Evolutionary conservation across 1,284 basidiomycete genomes (phyloP).

Genomic region (Afroboletus lepidellus): DNA sequence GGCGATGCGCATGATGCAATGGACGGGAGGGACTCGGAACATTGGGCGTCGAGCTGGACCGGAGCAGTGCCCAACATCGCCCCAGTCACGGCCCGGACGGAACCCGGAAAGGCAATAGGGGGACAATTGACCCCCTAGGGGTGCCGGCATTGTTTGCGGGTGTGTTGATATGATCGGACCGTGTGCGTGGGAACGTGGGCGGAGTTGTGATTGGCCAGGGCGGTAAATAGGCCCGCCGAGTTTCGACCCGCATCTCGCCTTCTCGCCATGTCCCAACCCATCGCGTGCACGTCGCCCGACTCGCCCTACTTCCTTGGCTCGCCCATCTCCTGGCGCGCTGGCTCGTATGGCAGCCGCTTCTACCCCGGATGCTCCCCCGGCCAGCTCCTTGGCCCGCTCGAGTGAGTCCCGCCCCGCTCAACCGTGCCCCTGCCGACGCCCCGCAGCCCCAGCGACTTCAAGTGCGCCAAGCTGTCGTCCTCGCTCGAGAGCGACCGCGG

Average conservation of each 20-base stretch:
- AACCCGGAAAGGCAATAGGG: background rate
- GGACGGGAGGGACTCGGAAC: too few species aligned
- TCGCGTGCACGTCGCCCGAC: conserved; percentile 47
- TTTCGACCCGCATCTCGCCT: background rate
- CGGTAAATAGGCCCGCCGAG: conserved; percentile 27
- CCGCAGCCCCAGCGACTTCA: conserved; percentile 53
- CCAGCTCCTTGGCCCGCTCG: conserved; percentile 57
- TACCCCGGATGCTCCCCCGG: conserved; percentile 61
- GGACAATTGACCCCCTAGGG: too few species aligned
- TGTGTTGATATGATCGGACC: conserved; percentile 31
- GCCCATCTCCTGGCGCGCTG: conserved; percentile 64
- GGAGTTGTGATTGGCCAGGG: conserved; percentile 5
- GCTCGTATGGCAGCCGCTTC: conserved; percentile 61
- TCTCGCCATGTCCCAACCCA: conserved; percentile 51
- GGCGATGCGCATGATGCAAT: too few species aligned
- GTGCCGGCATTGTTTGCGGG: conserved; percentile 27
- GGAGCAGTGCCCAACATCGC: too few species aligned
- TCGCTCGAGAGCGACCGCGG: conserved; percentile 61
- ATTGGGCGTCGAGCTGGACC: too few species aligned
- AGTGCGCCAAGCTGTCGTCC: conserved; percentile 52
- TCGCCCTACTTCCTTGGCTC: conserved; percentile 70
- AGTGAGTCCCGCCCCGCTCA: conserved; percentile 43
- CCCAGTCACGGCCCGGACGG: conserved; percentile 8
- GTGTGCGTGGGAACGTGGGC: conserved; percentile 24
- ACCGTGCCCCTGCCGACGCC: background rate